These are phyloP conservation scores for Gyromitra esculenta DNA, from an alignment of 2,329 filamentous ascomycete genomes.

Conservation along the genomic window DNA sequence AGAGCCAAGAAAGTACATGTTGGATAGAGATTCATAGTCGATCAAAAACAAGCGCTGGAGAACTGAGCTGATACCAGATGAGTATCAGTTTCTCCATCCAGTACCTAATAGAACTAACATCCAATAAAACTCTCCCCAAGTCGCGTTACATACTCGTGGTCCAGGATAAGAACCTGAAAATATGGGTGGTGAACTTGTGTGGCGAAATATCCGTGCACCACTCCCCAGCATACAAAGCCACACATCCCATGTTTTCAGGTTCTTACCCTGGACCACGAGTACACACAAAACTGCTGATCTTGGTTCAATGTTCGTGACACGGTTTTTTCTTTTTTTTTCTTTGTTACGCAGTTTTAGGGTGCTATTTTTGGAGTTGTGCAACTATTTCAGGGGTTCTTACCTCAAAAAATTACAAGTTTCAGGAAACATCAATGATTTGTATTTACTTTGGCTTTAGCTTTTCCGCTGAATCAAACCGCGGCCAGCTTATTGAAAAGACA, in stretches of 20 bases:
- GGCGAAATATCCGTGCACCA: too few species aligned
- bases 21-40: not conserved
- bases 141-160: not conserved
- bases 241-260: too few species aligned
- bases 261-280: too few species aligned
- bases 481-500: too few species aligned
- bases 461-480: too few species aligned
- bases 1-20: not conserved
- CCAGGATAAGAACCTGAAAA: too few species aligned
- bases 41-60: constrained; percentile 9
- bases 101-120: not conserved
- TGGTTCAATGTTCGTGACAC: not conserved
- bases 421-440: too few species aligned
- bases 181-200: too few species aligned
- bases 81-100: not conserved
- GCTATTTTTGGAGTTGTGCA: not conserved
- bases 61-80: not conserved
- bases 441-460: too few species aligned
- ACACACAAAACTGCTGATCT: not conserved
- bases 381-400: not conserved
- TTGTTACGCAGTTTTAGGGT: not conserved
- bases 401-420: too few species aligned
- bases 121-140: not conserved
- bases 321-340: not conserved
- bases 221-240: too few species aligned